These are phyloP conservation scores for Aquilaria sinensis DNA, from an alignment of 345 rosid species.

Conservation along the genomic window DNA sequence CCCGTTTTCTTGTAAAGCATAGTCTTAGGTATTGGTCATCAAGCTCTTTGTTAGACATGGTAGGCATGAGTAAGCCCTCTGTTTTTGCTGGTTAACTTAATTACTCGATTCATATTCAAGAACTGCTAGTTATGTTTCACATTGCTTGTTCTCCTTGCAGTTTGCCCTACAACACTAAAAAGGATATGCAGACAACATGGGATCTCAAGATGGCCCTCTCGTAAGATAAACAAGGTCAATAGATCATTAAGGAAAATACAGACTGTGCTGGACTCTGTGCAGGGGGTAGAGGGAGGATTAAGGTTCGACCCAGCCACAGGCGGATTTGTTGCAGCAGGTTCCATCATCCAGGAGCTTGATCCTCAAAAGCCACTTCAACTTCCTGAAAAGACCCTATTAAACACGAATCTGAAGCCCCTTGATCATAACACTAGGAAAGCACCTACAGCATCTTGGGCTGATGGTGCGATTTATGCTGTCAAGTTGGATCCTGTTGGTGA, in stretches of 20 bases:
- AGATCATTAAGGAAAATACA: slow-evolving; percentile 74
- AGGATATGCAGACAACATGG: slow-evolving; percentile 97
- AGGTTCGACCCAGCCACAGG: slow-evolving; percentile 68
- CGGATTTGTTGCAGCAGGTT: slow-evolving; percentile 57
- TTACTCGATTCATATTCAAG: neutral
- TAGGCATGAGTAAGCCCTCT: neutral
- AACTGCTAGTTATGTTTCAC: too few species aligned
- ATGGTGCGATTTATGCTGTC: slow-evolving; percentile 24
- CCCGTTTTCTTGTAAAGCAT: too few species aligned
- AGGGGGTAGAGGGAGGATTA: slow-evolving; percentile 79
- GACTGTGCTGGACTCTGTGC: slow-evolving; percentile 79
- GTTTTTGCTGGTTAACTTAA: slow-evolving; percentile 8
- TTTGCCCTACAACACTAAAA: slow-evolving; percentile 92
- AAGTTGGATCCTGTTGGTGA: slow-evolving; percentile 38
- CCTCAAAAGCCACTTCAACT: slow-evolving; percentile 19
- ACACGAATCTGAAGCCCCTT: slow-evolving; percentile 19
- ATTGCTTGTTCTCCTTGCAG: slow-evolving; percentile 31
- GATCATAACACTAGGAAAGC: slow-evolving; percentile 8
- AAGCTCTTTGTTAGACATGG: too few species aligned
- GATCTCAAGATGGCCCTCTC: slow-evolving; percentile 90
- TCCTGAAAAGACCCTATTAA: slow-evolving; percentile 19
- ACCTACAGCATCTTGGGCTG: slow-evolving; percentile 13
- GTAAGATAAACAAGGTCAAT: slow-evolving; percentile 89
- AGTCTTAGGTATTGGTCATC: too few species aligned
- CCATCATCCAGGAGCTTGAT: slow-evolving; percentile 39